Base-by-base conservation (phyloP, 805 yeast genomes). In the Lachancea sp. region DNA sequence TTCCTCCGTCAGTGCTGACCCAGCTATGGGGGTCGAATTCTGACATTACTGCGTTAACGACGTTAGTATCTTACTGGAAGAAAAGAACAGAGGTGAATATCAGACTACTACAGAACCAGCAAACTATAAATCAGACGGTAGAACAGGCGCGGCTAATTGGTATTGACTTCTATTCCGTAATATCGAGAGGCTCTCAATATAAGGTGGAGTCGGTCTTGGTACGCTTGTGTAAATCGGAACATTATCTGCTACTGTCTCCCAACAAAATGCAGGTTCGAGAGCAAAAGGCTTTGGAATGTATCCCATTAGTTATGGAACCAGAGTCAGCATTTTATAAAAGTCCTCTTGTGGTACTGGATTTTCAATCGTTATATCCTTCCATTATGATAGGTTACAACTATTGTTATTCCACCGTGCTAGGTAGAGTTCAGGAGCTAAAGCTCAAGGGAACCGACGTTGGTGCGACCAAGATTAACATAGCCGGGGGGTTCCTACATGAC, bases 251-350 rank as follows among this genome's bases (percentile, higher is more conserved):
- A 41, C 63, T 80, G 5, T 83, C 96, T 0, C 96, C 98, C 0
- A 77, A 85, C 21, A 81, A 83, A 51, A 65, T 71, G 32, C 85
- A 86, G 47, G 97, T 92, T 0, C 83, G 83, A 51, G 72, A 78
- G 28, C 96, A 89, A 69, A 80, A 79, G 47, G 82, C 97, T 0
- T 64, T 92, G 28, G 96, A 88, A 52, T 81, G 88, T 45, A 77
- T 92, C 4, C 96, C 97, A 0, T 67, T 92, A 38, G 86, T 92
- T 2, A 78, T 92, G 89, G 98, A 92, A 54, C 98, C 98, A 0
- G 74, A 75, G 18, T 77, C 95, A 4, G 78, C 77, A 15, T 84
- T 80, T 49, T 92, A 88, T 58, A 87, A 85, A 41, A 82, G 90
- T 42, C 98, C 98, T 0, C 67, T 92, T 21, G 75, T 89, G 13